Base-by-base conservation (phyloP, 352 stramenopile species). In the Pythium rhizo-oryzae region DNA sequence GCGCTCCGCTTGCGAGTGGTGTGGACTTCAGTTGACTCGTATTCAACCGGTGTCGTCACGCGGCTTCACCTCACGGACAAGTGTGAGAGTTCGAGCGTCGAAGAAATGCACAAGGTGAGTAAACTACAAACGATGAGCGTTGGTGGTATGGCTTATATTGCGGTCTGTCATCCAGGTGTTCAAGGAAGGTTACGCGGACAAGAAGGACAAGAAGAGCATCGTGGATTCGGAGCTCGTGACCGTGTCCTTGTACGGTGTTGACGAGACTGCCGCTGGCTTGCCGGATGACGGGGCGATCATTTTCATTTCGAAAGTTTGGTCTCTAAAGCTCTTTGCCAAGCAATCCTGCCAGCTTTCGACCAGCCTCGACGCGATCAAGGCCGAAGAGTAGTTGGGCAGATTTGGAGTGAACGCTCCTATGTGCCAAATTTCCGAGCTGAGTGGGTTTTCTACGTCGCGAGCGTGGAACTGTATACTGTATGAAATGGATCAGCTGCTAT, bases 21-120 rank as follows among this genome's bases (percentile, higher is more conserved):
- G 16, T 64, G 58, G 58, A 64, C 25, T 1, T 47, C 43, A 13
- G 56, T 64, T 16, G 58, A 56, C 1, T 16, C 16, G 8, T 25
- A 8, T 2, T n/a, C 24, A 2, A 54, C 25, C 4, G 58, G 58
- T 8, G 23, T 21, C 2, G 58, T 56, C n/a, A n/a, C n/a, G 7
- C 25, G 58, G 8, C 21, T 64, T n/a, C 58, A 64, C 24, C 46
- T 64, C n/a, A 47, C 21, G 18, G 58, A 64, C 44, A 64, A 24
- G 19, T 28, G 58, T 7, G 43, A 4, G 18, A 24, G 23, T 19
- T 49, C 18, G 41, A 3, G 4, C 28, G 16, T 64, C 18, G 43
- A 64, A 21, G 58, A 63, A n/a, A 43, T 64, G 28, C 23, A 56
- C 28, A 18, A 51, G 44, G 44, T 33, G 28, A 33, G 28, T 6